Evolutionary conservation across 1,139 yeast genomes (phyloP), one percentile per base, ranked within the genome.

Genomic region (Groenewaldozyma auringiensis): DNA sequence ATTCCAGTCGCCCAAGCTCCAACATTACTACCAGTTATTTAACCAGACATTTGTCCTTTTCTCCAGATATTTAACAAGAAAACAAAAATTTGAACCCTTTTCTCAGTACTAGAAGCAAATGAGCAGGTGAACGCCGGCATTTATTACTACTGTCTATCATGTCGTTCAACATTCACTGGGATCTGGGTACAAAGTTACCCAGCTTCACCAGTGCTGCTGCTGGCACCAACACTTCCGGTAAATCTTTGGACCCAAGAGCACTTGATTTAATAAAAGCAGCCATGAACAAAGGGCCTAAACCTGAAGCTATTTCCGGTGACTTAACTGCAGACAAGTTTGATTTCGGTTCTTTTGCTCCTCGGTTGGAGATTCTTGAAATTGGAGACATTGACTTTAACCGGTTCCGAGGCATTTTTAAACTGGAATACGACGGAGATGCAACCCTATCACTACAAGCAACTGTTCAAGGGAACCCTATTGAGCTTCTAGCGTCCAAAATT

Each of bases 121-220:
- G n/a, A n/a, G n/a, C n/a, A n/a, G n/a, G n/a, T n/a, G n/a, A n/a
- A n/a, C n/a, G n/a, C n/a, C n/a, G n/a, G n/a, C n/a, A n/a, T n/a
- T n/a, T n/a, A n/a, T n/a, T n/a, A n/a, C n/a, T n/a, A n/a, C n/a
- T n/a, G n/a, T n/a, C n/a, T n/a, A n/a, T 14, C 36, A 83, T 83
- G 94, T 82, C 92, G 18, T 83, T 84, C 60, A 78, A 78, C 53
- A 82, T 84, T 52, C 78, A 82, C 65, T 84, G 94, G 94, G 18
- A 32, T 32, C 36, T n/a, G 18, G 18, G 36, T 13, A n/a, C n/a
- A n/a, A n/a, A n/a, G n/a, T n/a, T n/a, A n/a, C n/a, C n/a, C n/a
- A n/a, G n/a, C n/a, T n/a, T n/a, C n/a, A 32, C 18, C 4, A 32
- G 18, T 32, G 18, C 36, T 13, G 6, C 8, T 16, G 18, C 36